These are phyloP conservation scores for Danielozyma ontarioensis DNA, from an alignment of 805 yeast species.

Conservation along the genomic window DNA sequence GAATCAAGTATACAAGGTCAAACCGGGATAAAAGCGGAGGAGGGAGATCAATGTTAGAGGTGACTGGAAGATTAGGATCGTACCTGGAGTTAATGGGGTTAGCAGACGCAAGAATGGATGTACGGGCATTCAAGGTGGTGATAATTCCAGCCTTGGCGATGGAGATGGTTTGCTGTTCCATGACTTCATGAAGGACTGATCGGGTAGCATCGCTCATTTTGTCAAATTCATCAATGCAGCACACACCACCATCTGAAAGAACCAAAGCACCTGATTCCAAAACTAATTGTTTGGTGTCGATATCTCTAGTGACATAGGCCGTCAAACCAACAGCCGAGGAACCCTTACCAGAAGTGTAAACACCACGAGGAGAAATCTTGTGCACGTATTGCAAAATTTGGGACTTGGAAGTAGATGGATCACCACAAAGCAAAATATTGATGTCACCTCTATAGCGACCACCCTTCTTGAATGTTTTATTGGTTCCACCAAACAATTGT, in stretches of 20 bases:
- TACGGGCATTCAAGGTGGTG: constrained; percentile 93
- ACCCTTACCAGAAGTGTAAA: constrained; percentile 97
- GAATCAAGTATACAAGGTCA: constrained; percentile 85
- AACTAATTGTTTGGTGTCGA: constrained; percentile 89
- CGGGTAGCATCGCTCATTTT: constrained; percentile 94
- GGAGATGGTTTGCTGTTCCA: constrained; percentile 98
- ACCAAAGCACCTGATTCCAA: constrained; percentile 96
- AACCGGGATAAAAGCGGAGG: constrained; percentile 94
- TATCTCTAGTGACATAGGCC: constrained; percentile 92
- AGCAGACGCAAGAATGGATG: constrained; percentile 93
- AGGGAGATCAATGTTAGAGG: constrained; percentile 92
- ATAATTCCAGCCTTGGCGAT: constrained; percentile 98
- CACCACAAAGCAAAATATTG: constrained; percentile 89
- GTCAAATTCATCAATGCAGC: constrained; percentile 98
- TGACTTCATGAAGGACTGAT: constrained; percentile 94
- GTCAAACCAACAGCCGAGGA: constrained; percentile 99
- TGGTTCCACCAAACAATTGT: constrained; percentile 94
- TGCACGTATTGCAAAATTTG: constrained; percentile 93
- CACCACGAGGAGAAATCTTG: constrained; percentile 96
- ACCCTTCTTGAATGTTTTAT: constrained; percentile 81
- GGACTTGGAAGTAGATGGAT: constrained; percentile 96
- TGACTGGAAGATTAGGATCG: constrained; percentile 91
- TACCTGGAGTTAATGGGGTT: constrained; percentile 95
- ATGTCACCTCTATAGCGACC: constrained; percentile 96
- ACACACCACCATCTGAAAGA: constrained; percentile 94